Conservation (phyloP, 2,329 filamentous ascomycete genomes). For the Colletotrichum horii region DNA sequence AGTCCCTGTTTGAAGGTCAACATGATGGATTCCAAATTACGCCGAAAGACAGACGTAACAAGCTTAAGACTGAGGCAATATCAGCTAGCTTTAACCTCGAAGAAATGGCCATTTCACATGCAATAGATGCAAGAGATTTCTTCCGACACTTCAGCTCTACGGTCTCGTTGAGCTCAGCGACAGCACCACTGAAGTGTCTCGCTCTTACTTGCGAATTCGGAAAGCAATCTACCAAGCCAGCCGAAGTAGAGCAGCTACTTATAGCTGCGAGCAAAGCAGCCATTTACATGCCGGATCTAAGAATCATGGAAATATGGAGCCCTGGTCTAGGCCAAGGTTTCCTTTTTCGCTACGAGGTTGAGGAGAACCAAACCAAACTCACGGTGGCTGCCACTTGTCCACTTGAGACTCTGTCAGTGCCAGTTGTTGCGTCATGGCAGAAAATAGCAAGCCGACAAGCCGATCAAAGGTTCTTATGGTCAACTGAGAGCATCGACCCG, state of each 20-base stretch:
- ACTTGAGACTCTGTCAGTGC: too few species aligned
- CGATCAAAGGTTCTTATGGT: background rate
- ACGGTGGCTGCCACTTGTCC: background rate
- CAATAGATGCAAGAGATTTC: background rate
- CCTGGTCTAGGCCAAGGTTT: background rate
- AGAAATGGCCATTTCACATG: background rate
- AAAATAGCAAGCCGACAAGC: accelerated
- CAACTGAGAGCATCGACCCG: background rate
- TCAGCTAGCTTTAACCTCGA: background rate
- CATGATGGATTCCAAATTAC: background rate
- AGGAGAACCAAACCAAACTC: background rate
- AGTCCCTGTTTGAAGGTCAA: background rate
- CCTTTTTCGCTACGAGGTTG: background rate
- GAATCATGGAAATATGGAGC: background rate
- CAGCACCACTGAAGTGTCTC: background rate
- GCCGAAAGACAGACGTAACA: background rate
- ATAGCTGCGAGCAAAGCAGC: background rate
- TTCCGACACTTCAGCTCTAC: background rate
- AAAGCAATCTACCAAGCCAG: background rate
- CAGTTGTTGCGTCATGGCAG: background rate
- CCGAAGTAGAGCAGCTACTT: background rate
- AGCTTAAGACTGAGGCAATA: background rate
- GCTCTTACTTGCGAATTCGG: background rate
- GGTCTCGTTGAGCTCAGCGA: background rate
- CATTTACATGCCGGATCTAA: background rate